Conservation (phyloP, 73 alveolate genomes). For the Breviolum minutum region DNA sequence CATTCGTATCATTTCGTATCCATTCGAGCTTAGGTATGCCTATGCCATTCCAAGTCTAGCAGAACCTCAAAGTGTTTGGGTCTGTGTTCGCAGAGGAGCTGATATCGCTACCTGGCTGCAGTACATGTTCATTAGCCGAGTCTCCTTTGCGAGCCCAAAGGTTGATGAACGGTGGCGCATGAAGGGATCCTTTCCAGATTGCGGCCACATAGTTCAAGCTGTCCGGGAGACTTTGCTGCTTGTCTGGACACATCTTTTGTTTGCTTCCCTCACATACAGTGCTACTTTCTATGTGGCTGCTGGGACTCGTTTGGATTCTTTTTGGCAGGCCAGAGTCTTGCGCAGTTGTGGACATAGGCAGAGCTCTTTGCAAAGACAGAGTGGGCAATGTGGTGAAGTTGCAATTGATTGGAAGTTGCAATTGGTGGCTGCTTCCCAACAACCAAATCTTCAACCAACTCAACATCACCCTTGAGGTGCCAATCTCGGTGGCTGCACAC, state of each 20-base stretch:
- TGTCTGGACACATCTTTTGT: neutral
- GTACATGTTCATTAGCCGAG: neutral
- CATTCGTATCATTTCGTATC: too few relatives aligned
- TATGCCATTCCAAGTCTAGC: slow-evolving; percentile 70
- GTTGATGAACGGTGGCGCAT: slow-evolving; percentile 85
- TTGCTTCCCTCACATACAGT: too few relatives aligned
- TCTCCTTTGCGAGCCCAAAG: neutral
- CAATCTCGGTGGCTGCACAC: slow-evolving; percentile 85
- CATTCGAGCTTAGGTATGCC: slow-evolving; percentile 29
- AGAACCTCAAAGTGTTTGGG: slow-evolving; percentile 69
- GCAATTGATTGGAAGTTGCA: neutral
- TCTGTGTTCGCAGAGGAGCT: slow-evolving; percentile 63
- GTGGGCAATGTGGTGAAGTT: neutral
- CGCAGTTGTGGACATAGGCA: slow-evolving; percentile 46
- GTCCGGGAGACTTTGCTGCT: slow-evolving; percentile 39
- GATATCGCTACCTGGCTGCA: slow-evolving; percentile 28
- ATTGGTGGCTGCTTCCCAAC: neutral
- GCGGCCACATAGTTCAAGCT: slow-evolving; percentile 45
- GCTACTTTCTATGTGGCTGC: too few relatives aligned
- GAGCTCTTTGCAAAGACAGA: neutral
- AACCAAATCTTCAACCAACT: too few relatives aligned
- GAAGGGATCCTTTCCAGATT: slow-evolving; percentile 83
- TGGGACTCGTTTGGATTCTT: neutral
- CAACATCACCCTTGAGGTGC: slow-evolving; percentile 4
- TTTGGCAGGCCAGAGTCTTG: slow-evolving; percentile 36